Evolutionary conservation across 2,329 filamentous ascomycete genomes (phyloP).

Genomic region (Paecilomyces niveus): DNA sequence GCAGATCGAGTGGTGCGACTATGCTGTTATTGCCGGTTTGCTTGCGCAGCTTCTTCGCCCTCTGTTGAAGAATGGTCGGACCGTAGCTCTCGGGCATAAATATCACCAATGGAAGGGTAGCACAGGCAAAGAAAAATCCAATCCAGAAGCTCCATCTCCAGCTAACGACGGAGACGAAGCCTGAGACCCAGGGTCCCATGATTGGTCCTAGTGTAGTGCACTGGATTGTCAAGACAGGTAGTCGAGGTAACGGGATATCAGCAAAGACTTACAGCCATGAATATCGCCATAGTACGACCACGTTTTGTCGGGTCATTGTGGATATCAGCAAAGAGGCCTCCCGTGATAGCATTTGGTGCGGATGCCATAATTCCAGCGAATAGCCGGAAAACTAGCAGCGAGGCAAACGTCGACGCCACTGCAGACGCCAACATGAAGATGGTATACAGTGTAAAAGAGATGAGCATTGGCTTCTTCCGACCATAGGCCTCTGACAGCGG

Average conservation of each 20-base stretch:
- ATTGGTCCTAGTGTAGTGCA: slow-evolving; percentile 37
- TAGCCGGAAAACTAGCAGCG: slow-evolving; percentile 39
- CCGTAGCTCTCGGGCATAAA: slow-evolving; percentile 60
- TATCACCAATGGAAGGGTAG: slow-evolving; percentile 52
- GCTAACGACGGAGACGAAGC: slow-evolving; percentile 34
- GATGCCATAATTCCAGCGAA: slow-evolving; percentile 38
- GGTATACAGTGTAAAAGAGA: slow-evolving; percentile 42
- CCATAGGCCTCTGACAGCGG: slow-evolving; percentile 39
- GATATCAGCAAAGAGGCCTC: slow-evolving; percentile 43
- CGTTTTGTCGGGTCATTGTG: slow-evolving; percentile 38
- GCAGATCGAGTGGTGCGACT: slow-evolving; percentile 59
- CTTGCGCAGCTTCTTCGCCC: slow-evolving; percentile 53
- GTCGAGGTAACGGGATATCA: not conserved
- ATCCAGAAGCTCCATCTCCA: slow-evolving; percentile 53
- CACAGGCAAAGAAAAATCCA: slow-evolving; percentile 57
- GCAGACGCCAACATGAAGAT: slow-evolving; percentile 40
- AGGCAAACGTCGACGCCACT: slow-evolving; percentile 34
- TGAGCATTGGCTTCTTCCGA: slow-evolving; percentile 38
- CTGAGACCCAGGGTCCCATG: slow-evolving; percentile 39
- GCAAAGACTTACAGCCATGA: slow-evolving; percentile 29
- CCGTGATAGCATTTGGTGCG: slow-evolving; percentile 38
- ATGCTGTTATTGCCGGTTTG: slow-evolving; percentile 47
- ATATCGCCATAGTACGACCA: slow-evolving; percentile 35
- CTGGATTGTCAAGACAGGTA: slow-evolving; percentile 1
- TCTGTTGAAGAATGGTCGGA: slow-evolving; percentile 50